These are phyloP conservation scores for Artemisia tridentata DNA, from an alignment of 129 eudicot genomes.

Conservation along the genomic window DNA sequence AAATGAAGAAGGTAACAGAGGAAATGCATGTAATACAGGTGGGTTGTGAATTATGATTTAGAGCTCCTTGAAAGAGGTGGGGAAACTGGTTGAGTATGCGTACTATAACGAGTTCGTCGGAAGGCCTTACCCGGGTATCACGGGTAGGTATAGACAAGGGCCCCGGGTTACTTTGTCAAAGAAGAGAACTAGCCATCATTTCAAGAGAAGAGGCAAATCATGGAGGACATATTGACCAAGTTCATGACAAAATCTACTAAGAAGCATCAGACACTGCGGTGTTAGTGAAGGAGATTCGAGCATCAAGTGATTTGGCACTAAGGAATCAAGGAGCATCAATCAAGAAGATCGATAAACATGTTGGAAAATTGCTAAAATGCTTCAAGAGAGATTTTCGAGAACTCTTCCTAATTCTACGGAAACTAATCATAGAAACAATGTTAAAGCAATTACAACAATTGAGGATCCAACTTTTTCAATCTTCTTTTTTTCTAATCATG, in stretches of 20 bases:
- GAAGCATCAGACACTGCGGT: neutral
- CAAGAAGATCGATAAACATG: neutral
- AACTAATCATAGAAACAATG: neutral
- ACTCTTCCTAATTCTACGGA: neutral
- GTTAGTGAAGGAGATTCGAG: neutral
- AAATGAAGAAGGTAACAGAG: neutral
- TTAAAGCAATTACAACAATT: neutral
- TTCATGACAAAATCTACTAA: neutral
- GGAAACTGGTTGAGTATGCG: neutral
- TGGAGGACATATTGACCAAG: neutral
- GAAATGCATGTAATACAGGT: neutral
- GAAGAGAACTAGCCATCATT: no score
- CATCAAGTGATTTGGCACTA: neutral
- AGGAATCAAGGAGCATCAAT: neutral
- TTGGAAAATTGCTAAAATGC: neutral
- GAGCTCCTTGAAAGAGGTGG: neutral
- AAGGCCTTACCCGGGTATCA: neutral
- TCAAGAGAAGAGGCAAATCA: no score
- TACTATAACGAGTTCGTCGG: neutral
- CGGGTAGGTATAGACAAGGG: no score
- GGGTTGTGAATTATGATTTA: neutral
- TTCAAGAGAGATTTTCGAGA: neutral
- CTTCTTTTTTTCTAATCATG: neutral
- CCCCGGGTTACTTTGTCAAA: no score
- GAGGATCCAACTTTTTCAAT: neutral